Evolutionary conservation across 2,329 filamentous ascomycete species (phyloP).

Genomic region (Phialophora tarda): DNA sequence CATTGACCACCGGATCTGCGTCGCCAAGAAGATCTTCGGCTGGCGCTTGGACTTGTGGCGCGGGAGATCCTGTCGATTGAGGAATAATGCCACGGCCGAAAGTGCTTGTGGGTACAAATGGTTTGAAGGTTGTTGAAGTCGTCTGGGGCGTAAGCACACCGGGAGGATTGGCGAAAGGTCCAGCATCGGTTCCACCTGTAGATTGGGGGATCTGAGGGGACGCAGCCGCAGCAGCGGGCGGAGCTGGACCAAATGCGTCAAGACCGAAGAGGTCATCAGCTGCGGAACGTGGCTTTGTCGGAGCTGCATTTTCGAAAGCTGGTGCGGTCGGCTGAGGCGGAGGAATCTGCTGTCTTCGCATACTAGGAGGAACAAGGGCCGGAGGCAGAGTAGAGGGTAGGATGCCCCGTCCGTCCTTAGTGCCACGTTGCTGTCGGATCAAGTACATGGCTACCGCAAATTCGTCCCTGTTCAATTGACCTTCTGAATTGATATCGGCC

Average conservation of each 20-base stretch:
- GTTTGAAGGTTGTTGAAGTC: conserved; percentile 71
- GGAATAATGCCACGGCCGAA: conserved; percentile 84
- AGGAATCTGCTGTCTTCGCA: conserved; percentile 65
- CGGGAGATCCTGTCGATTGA: conserved; percentile 73
- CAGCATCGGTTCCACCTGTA: conserved; percentile 71
- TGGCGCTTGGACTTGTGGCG: conserved; percentile 48
- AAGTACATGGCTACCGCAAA: conserved; percentile 98
- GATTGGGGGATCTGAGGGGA: conserved; percentile 64
- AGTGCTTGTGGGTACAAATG: conserved; percentile 88
- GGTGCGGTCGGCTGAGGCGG: conserved; percentile 51
- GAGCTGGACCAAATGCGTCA: conserved; percentile 69
- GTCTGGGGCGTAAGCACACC: conserved; percentile 39
- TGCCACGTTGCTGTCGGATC: conserved; percentile 84
- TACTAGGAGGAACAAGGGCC: conserved; percentile 82
- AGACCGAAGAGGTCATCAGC: conserved; percentile 93
- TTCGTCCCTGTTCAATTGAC: conserved; percentile 82
- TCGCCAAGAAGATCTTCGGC: conserved; percentile 88
- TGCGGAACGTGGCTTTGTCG: conserved; percentile 72
- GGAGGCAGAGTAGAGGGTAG: conserved; percentile 79
- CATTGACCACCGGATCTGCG: conserved; percentile 84
- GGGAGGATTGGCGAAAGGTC: conserved; percentile 61
- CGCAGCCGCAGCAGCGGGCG: conserved; percentile 49
- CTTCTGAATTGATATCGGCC: conserved; percentile 89
- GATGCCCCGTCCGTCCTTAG: conserved; percentile 63
- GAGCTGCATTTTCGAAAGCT: conserved; percentile 51